phyloP scores from a whole-genome alignment of 2,329 filamentous ascomycete species.

The Colletotrichum sidae region DNA sequence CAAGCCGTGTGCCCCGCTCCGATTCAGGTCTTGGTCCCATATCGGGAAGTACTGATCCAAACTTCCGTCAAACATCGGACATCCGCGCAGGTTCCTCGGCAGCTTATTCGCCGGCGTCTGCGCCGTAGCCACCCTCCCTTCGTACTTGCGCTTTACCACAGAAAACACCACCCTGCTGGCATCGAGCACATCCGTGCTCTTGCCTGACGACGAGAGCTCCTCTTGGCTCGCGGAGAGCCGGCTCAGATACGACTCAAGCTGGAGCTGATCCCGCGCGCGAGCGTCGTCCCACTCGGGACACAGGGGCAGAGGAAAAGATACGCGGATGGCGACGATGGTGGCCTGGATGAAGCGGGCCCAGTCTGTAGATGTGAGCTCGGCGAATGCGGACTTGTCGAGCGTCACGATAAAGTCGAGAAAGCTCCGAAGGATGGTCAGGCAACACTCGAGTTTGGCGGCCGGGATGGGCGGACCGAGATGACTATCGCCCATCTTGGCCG shows the following conservation, averaged over 20 bases:
- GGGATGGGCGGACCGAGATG: slow-evolving; percentile 36
- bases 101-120: slow-evolving; percentile 41
- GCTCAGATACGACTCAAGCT: slow-evolving; percentile 53
- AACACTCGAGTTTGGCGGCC: slow-evolving; percentile 38
- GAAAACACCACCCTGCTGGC: slow-evolving; percentile 60
- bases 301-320: slow-evolving; percentile 57
- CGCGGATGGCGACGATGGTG: slow-evolving; percentile 56
- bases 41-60: slow-evolving; percentile 57
- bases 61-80: slow-evolving; percentile 65
- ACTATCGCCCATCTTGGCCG: slow-evolving; percentile 31
- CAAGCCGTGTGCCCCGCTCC: slow-evolving; percentile 18
- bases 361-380: slow-evolving; percentile 54
- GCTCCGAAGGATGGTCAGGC: slow-evolving; percentile 42
- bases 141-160: slow-evolving; percentile 60
- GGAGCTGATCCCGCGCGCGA: slow-evolving; percentile 53
- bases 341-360: slow-evolving; percentile 55
- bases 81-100: slow-evolving; percentile 45
- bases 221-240: slow-evolving; percentile 45
- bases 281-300: slow-evolving; percentile 49
- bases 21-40: slow-evolving; percentile 55
- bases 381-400: slow-evolving; percentile 47
- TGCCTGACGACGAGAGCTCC: slow-evolving; percentile 42
- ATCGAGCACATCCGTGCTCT: slow-evolving; percentile 54
- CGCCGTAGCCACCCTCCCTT: slow-evolving; percentile 51
- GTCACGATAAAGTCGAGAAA: slow-evolving; percentile 48